phyloP scores from a whole-genome alignment of 169 alveolate genomes.

The Plasmodium chabaudi region DNA sequence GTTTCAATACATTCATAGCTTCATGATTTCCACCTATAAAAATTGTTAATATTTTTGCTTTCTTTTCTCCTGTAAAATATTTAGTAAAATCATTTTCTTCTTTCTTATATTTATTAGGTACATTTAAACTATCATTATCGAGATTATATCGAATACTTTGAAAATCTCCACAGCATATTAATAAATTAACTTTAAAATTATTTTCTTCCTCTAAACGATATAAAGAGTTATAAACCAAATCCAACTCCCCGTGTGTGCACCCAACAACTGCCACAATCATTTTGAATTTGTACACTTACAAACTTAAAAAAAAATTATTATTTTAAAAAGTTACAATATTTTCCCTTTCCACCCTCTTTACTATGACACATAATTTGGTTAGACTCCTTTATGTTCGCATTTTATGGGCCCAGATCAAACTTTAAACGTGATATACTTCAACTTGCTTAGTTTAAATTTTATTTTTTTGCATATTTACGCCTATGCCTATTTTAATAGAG shows the following conservation, averaged over 20 bases:
- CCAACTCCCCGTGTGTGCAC: constrained; percentile 97
- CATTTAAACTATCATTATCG: constrained; percentile 92
- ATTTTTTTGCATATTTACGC: too few species aligned
- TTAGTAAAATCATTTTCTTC: constrained; percentile 93
- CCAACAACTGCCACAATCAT: constrained; percentile 95
- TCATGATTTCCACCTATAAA: constrained; percentile 99
- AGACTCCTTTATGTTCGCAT: too few species aligned
- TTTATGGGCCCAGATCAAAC: too few species aligned
- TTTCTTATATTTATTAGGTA: constrained; percentile 93
- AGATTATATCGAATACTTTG: constrained; percentile 92
- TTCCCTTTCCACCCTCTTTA: too few species aligned
- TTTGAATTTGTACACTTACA: not conserved
- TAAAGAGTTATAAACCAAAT: constrained; percentile 87
- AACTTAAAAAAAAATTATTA: too few species aligned
- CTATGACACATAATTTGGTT: too few species aligned
- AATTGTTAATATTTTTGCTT: constrained; percentile 95
- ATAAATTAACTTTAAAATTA: constrained; percentile 91
- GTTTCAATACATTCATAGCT: constrained; percentile 94
- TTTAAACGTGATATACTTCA: too few species aligned
- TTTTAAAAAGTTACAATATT: too few species aligned
- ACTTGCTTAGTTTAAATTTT: too few species aligned
- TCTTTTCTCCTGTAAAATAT: constrained; percentile 90
- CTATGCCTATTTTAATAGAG: too few species aligned
- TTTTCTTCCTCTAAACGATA: constrained; percentile 85
- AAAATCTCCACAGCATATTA: constrained; percentile 98